A percentile compares a stretch with the other conserved stretches of the same genome.
These are phyloP conservation scores for Phytophthora sp. DNA, from an alignment of 352 stramenopile genomes.

Conservation along the genomic window DNA sequence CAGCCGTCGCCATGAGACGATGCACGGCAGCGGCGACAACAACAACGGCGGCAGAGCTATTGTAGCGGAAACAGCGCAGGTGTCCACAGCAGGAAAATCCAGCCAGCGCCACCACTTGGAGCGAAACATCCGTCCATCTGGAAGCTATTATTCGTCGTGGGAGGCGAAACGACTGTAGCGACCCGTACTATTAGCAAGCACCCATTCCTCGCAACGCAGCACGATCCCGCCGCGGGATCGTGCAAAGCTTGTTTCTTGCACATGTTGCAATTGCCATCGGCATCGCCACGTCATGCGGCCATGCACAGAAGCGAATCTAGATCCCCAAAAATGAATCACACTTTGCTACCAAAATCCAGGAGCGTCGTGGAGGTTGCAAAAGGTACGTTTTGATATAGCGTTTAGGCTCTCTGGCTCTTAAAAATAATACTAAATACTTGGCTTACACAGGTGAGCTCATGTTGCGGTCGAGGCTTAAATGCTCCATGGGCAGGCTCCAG, in stretches of 20 bases:
- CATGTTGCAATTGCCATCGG: background rate
- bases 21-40: slow-evolving; percentile 2
- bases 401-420: too few species aligned
- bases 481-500: slow-evolving; percentile 35
- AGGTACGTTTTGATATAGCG: slow-evolving; percentile 23
- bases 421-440: slow-evolving; percentile 22
- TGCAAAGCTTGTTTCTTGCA: slow-evolving; percentile 17
- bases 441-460: slow-evolving; percentile 31
- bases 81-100: too few species aligned
- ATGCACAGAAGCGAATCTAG: background rate
- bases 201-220: background rate
- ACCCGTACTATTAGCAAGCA: background rate
- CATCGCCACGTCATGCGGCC: slow-evolving; percentile 8
- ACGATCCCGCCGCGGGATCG: slow-evolving; percentile 4
- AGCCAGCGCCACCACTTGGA: slow-evolving; percentile 4
- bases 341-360: slow-evolving; percentile 26
- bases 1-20: slow-evolving; percentile 22
- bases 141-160: background rate
- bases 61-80: background rate
- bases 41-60: background rate
- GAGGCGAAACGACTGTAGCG: slow-evolving; percentile 26
- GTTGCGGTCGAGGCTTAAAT: slow-evolving; percentile 31
- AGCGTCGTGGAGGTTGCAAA: slow-evolving; percentile 16
- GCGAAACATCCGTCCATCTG: slow-evolving; percentile 17
- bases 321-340: background rate